These are phyloP conservation scores for Sherardia arvensis DNA, from an alignment of 257 asterid genomes.

Conservation along the genomic window DNA sequence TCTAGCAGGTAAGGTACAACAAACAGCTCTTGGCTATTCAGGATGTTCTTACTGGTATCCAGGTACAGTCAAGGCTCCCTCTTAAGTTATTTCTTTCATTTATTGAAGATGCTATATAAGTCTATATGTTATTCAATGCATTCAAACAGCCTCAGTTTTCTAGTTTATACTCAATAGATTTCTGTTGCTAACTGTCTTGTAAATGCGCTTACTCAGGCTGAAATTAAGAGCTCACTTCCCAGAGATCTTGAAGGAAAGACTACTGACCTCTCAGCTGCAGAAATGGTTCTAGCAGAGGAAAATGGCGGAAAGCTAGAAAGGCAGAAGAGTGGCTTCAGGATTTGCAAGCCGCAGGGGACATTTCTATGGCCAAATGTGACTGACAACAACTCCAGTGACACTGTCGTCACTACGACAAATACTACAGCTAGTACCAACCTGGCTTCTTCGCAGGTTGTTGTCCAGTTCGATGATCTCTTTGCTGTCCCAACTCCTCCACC, in stretches of 20 bases:
- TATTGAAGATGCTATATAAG: neutral
- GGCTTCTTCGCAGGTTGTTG: conserved; percentile 34
- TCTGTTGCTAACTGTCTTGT: neutral
- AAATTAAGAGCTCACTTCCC: conserved; percentile 27
- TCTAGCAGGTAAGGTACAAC: conserved; percentile 55
- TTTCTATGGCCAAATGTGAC: conserved; percentile 96
- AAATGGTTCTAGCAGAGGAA: conserved; percentile 39
- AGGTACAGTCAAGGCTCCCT: conserved; percentile 38
- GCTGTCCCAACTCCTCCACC: conserved; percentile 86
- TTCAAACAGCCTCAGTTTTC: neutral
- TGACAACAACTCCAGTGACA: conserved; percentile 22
- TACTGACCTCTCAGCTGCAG: conserved; percentile 16
- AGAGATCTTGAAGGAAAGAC: conserved; percentile 23
- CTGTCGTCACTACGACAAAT: neutral
- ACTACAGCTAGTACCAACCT: conserved; percentile 10
- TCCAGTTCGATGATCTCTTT: conserved; percentile 57
- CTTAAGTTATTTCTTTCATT: neutral
- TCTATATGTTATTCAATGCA: neutral
- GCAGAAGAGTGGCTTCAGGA: conserved; percentile 95
- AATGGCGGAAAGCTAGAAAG: conserved; percentile 84
- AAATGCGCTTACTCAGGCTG: conserved; percentile 37
- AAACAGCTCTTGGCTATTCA: conserved; percentile 51
- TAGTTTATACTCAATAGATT: neutral
- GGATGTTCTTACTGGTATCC: conserved; percentile 49
- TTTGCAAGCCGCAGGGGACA: conserved; percentile 94